Base-by-base conservation (phyloP, 495 filamentous ascomycete species). In the Xylaria sp. region DNA sequence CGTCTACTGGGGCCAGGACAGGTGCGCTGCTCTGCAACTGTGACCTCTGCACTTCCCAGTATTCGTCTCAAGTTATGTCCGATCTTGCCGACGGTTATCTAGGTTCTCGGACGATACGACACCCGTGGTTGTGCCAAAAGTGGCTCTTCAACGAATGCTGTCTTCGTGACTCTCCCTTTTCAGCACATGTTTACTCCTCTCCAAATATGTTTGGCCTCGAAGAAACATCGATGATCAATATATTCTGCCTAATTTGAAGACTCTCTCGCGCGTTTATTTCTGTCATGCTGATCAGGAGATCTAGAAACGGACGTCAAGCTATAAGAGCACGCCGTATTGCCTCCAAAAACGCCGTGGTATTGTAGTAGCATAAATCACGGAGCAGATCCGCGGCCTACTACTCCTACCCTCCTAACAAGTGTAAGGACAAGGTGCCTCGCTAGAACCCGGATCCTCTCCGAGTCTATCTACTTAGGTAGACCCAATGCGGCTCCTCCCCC, bases 261-360 rank as follows among this genome's bases (percentile, higher is more conserved):
- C 24, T 50, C 1, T 19, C 43, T 53, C 57, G 17, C 48, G 12
- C 57, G 33, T 55, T 44, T 63, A 43, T 64, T 65, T 43, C 40
- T 44, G 58, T 37, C 59, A 17, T 29, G 61, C 46, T 63, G 58
- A 70, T 65, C 46, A 65, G 61, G 61, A 70, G 68, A 70, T 70
- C 68, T 44, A 65, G 68, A 64, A 64, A 70, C 61, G 57, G 52
- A 61, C 19, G 1, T 52, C 57, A 31, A 61, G 57, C 43, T 37
- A 62, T 26, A 26, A n/a, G 4, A 53, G 46, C 33, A 35, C 46
- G 21, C 63, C n/a, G 29, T 37, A 37, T 35, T 59, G 53, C 43
- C 53, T 21, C 66, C 41, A 52, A 48, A 46, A 50, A 26, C 43
- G 35, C 15, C 43, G 6, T 29, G 33, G 26, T 48, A 17, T 48